Base-by-base conservation (phyloP, 2,329 filamentous ascomycete species). In the Monilinia aucupariae region DNA sequence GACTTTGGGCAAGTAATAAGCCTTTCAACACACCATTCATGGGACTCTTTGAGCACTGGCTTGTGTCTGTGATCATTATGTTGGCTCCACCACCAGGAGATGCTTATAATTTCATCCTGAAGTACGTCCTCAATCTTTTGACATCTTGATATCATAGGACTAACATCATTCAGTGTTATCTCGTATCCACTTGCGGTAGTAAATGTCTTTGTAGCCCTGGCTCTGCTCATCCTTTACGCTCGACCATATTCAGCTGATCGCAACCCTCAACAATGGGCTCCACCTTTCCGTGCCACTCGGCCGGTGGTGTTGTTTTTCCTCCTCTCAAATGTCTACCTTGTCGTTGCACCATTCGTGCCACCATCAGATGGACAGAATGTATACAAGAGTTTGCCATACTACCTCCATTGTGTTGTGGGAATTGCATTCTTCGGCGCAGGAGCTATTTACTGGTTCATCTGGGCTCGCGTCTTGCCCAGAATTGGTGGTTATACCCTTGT, bases 41-140 rank as follows among this genome's bases (percentile, higher is more conserved):
- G 30, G 85, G 82, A 54, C 78, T 87, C 2, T 84, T 85, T 64
- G 81, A 84, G 76, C 85, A 87, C 76, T 88, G 83, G 81, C 71
- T 82, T 39, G 82, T 86, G 15, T 86, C 81, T 0, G 80, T 86
- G 53, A 81, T 88, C 63, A 85, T 87, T 70, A 86, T 89, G 73
- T 76, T 89, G 2, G 85, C 84, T 0, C 85, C 86, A 43, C 86
- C 86, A 2, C 84, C 85, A 2, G 86, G 85, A 43, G 85, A 87
- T 73, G 85, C 85, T 0, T 88, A 86, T 74, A 85, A 85, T 75
- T 87, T 86, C 69, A 78, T 83, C 53, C 75, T 83, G 65, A 83
- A 85, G 79, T 82, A 76, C 71, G 78, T 71, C 9, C 43, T 61
- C 45, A 59, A 64, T 64, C 45, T 7, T 17, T 53, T 43, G 30